Conservation (phyloP, 768 basidiomycete species). For the Pleurotus tuoliensis region DNA sequence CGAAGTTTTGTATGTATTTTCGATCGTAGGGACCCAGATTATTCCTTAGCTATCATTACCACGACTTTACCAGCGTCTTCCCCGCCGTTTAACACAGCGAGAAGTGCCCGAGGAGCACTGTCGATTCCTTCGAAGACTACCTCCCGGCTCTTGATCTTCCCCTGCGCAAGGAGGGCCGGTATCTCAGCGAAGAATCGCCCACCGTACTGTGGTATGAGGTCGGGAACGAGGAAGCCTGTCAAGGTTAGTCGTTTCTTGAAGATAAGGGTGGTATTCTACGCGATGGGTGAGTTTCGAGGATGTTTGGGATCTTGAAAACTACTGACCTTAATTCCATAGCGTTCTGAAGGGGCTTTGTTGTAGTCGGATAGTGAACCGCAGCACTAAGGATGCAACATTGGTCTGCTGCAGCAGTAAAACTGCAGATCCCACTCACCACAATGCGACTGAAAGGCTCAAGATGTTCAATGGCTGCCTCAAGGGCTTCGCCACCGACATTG, state of each 20-base stretch:
- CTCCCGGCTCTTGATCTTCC: conserved; percentile 36
- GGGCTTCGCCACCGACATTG: conserved; percentile 36
- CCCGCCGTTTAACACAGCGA: conserved; percentile 26
- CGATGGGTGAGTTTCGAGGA: neutral
- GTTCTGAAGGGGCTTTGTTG: conserved; percentile 7
- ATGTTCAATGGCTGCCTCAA: conserved; percentile 35
- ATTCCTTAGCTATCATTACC: conserved; percentile 3
- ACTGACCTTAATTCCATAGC: conserved; percentile 15
- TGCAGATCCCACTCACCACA: conserved; percentile 13
- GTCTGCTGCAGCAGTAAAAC: neutral
- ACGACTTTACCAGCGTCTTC: conserved; percentile 6
- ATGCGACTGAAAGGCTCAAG: conserved; percentile 30
- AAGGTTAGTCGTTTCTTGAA: conserved; percentile 32
- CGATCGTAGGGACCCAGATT: neutral
- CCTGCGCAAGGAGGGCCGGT: conserved; percentile 31
- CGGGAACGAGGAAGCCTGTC: conserved; percentile 31
- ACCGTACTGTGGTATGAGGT: conserved; percentile 25
- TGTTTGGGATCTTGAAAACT: neutral
- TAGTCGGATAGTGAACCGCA: conserved; percentile 17
- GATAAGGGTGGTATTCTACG: conserved; percentile 26
- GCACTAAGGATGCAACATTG: conserved; percentile 4
- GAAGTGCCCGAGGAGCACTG: conserved; percentile 30
- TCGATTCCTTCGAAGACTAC: conserved; percentile 33
- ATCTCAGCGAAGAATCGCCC: conserved; percentile 33
- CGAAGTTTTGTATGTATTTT: neutral